Percentiles rank a stretch among this genome's conserved stretches.
These are phyloP conservation scores for Aspergillus pseudonomiae DNA, from an alignment of 2,329 filamentous ascomycete species.

Conservation along the genomic window DNA sequence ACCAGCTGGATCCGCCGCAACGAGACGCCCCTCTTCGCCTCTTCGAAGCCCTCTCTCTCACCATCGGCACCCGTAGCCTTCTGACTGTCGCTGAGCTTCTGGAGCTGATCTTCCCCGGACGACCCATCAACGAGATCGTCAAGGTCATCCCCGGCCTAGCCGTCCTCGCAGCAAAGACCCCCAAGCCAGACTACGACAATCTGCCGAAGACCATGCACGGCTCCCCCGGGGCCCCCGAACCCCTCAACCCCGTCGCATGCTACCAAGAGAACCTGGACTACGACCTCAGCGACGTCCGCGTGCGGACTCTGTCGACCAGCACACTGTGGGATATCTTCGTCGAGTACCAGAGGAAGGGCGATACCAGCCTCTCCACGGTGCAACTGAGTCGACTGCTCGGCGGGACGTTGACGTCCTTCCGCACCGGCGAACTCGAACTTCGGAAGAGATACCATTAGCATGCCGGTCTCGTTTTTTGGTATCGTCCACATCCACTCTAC, in stretches of 20 bases:
- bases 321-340: slow-evolving; percentile 40
- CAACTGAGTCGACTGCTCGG: slow-evolving; percentile 33
- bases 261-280: slow-evolving; percentile 39
- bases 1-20: slow-evolving; percentile 17
- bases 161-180: slow-evolving; percentile 30
- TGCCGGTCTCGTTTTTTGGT: background rate
- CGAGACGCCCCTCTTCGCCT: slow-evolving; percentile 24
- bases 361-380: slow-evolving; percentile 24
- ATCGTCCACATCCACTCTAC: too few relatives aligned
- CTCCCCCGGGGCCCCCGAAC: background rate
- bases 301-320: slow-evolving; percentile 32
- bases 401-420: slow-evolving; percentile 32
- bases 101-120: slow-evolving; percentile 33
- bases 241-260: slow-evolving; percentile 23
- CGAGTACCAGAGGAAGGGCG: slow-evolving; percentile 39
- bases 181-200: slow-evolving; percentile 29
- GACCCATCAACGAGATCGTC: slow-evolving; percentile 35
- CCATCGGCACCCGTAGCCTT: slow-evolving; percentile 28
- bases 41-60: slow-evolving; percentile 29
- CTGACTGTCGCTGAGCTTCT: slow-evolving; percentile 34
- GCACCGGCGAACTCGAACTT: slow-evolving; percentile 18
- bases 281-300: slow-evolving; percentile 34
- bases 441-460: slow-evolving; percentile 3
- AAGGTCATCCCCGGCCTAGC: slow-evolving; percentile 37
- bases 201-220: slow-evolving; percentile 24